phyloP scores from a whole-genome alignment of 345 rosid species.

The Rhodomyrtus tomentosa region DNA sequence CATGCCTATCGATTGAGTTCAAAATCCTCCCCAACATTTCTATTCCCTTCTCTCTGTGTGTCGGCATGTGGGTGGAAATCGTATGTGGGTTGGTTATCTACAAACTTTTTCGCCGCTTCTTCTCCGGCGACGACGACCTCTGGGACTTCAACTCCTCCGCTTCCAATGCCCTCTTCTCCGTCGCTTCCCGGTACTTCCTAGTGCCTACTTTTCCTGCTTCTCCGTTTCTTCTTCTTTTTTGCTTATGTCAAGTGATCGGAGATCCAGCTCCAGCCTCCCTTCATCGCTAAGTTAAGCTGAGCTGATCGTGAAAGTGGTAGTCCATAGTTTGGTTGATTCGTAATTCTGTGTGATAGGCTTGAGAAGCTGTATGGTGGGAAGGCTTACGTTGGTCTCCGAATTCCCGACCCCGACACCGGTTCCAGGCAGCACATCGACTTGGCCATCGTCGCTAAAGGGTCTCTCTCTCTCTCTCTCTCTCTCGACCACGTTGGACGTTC shows the following conservation, averaged over 20 bases:
- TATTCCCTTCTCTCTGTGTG: not conserved
- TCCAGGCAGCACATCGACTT: slow-evolving; percentile 60
- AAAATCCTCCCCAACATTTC: not conserved
- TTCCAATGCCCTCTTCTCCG: slow-evolving; percentile 58
- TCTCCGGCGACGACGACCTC: slow-evolving; percentile 40
- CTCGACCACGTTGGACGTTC: not conserved
- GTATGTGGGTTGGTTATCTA: slow-evolving; percentile 59
- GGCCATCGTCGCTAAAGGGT: slow-evolving; percentile 64
- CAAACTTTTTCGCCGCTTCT: slow-evolving; percentile 32
- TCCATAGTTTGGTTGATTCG: not conserved
- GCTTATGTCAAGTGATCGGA: not conserved
- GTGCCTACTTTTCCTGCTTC: not conserved
- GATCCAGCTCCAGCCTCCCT: not conserved
- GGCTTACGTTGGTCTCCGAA: slow-evolving; percentile 71
- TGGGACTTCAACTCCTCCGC: slow-evolving; percentile 53
- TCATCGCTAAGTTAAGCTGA: not conserved
- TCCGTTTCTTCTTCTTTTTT: not conserved
- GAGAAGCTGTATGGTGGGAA: slow-evolving; percentile 88
- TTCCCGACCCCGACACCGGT: slow-evolving; percentile 83
- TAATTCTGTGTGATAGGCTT: slow-evolving; percentile 22
- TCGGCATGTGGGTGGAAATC: slow-evolving; percentile 70
- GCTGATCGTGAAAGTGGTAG: not conserved
- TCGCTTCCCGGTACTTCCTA: slow-evolving; percentile 43
- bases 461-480: not conserved
- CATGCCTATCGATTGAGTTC: not conserved